Evolutionary conservation across 306 rosid species (phyloP).

Genomic region (Gastrolobium villosum): DNA sequence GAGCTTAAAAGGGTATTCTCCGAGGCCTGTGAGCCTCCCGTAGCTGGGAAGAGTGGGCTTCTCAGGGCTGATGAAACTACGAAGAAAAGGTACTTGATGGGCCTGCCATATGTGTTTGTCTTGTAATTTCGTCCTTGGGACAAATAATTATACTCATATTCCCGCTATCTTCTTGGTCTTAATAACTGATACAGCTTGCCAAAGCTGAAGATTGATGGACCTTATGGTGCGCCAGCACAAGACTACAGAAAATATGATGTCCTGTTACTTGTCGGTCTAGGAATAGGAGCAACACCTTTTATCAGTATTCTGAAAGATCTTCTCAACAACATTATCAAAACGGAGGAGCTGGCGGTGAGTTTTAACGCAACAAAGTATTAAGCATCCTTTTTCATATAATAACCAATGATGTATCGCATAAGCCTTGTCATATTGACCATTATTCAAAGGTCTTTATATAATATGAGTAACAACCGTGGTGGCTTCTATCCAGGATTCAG

Average conservation of each 20-base stretch:
- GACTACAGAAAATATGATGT: conserved; percentile 89
- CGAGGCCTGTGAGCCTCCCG: conserved; percentile 84
- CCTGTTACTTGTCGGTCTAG: conserved; percentile 91
- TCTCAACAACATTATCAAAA: conserved; percentile 83
- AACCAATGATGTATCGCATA: neutral
- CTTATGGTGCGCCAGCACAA: conserved; percentile 98
- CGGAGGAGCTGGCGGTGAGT: conserved; percentile 94
- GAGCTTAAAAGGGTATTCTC: conserved; percentile 87
- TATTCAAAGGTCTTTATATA: neutral
- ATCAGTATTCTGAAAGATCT: conserved; percentile 91
- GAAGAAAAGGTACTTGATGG: conserved; percentile 67
- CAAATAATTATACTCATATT: neutral
- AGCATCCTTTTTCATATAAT: neutral
- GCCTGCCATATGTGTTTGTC: conserved; percentile 6
- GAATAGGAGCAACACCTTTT: conserved; percentile 98
- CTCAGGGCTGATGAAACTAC: conserved; percentile 96
- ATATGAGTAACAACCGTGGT: conserved; percentile 1
- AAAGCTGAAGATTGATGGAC: conserved; percentile 91
- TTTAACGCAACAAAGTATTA: conserved; percentile 23
- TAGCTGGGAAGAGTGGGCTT: conserved; percentile 89
- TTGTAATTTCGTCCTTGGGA: conserved; percentile 30
- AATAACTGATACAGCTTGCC: conserved; percentile 68
- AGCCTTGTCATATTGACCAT: neutral
- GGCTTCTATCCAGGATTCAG: conserved; percentile 64
- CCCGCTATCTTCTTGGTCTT: conserved; percentile 32